Evolutionary conservation across 2,329 filamentous ascomycete genomes (phyloP), one percentile per base, ranked within the genome.

Genomic region (Fusarium dlaminii): DNA sequence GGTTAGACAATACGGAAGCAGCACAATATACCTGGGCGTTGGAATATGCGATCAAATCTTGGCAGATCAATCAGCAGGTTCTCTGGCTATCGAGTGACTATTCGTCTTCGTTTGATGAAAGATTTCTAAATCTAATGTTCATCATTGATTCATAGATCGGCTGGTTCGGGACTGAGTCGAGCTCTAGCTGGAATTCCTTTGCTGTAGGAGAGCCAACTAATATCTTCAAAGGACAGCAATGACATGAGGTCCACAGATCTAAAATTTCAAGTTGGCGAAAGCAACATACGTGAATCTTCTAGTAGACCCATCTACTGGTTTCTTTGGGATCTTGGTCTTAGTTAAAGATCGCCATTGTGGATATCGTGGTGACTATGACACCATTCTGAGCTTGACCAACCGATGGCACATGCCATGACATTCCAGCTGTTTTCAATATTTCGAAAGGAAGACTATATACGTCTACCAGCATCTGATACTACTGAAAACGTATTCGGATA

Each of bases 1-100:
- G 51, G 52, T 63, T 63, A 48, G 71, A 64, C 49, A 74, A 54
- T 22, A 72, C 52, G 54, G 64, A 49, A 66, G 70, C 63, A 68
- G 51, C 57, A 67, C 51, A 70, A 71, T 61, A 74, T 63, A 72
- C 55, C 54, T 72, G 36, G 63, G 49, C 64, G 59, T 74, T 58
- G 40, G 58, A 72, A 59, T 43, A 66, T 45, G 42, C 45, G 39
- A 55, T 51, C 46, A 51, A 37, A 34, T 52, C 40, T 54, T 30
- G 27, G 24, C 32, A 42, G 39, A 37, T 29, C 27, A 29, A 30
- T 14, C 13, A 27, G 20, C 36, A 32, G 22, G 48, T 34, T 34
- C 10, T 37, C 36, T 24, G 37, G 29, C 40, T 13, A 42, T 29
- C 15, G 15, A 18, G 48, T 18, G 37, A 12, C 27, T 22, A 14